Percentiles rank a stretch among this genome's conserved stretches.
phyloP scores from a whole-genome alignment of 305 asterid genomes.

The Fraxinus dipetala region DNA sequence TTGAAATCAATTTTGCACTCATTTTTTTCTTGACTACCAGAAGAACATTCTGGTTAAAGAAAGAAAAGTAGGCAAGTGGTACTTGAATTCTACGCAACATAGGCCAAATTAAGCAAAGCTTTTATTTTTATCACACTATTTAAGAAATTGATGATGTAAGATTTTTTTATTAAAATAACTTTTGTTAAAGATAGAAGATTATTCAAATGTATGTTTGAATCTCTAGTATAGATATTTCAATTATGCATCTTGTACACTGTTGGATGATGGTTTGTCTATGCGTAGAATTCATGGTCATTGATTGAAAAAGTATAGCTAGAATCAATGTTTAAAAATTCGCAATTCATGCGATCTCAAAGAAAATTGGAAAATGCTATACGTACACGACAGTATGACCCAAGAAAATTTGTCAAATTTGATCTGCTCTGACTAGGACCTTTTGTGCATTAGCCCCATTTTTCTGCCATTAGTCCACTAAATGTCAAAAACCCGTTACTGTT shows the following conservation, averaged over 20 bases:
- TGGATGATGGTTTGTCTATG: too few relatives aligned
- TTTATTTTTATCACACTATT: constrained; percentile 11
- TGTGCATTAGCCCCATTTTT: constrained; percentile 26
- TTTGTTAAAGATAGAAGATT: constrained; percentile 25
- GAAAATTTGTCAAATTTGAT: too few relatives aligned
- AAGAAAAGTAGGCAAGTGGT: constrained; percentile 32
- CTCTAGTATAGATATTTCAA: constrained; percentile 22
- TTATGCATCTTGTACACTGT: too few relatives aligned
- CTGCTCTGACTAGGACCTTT: constrained; percentile 40
- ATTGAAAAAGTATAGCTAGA: too few relatives aligned
- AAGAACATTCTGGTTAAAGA: constrained; percentile 41
- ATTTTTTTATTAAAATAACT: neutral
- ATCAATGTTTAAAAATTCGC: too few relatives aligned
- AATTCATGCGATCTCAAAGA: too few relatives aligned
- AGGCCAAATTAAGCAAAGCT: constrained; percentile 24
- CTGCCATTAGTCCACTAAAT: constrained; percentile 41
- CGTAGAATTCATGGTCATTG: too few relatives aligned
- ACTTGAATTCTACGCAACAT: constrained; percentile 52
- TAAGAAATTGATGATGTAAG: constrained; percentile 25
- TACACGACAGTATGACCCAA: too few relatives aligned
- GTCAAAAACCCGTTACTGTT: constrained; percentile 41
- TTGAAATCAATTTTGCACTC: constrained; percentile 19
- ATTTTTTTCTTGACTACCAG: constrained; percentile 24
- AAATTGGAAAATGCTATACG: too few relatives aligned
- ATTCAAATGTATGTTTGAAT: constrained; percentile 16